Base-by-base conservation (phyloP, 192 early-diverging fungal species). In the Coemansia sp. region DNA sequence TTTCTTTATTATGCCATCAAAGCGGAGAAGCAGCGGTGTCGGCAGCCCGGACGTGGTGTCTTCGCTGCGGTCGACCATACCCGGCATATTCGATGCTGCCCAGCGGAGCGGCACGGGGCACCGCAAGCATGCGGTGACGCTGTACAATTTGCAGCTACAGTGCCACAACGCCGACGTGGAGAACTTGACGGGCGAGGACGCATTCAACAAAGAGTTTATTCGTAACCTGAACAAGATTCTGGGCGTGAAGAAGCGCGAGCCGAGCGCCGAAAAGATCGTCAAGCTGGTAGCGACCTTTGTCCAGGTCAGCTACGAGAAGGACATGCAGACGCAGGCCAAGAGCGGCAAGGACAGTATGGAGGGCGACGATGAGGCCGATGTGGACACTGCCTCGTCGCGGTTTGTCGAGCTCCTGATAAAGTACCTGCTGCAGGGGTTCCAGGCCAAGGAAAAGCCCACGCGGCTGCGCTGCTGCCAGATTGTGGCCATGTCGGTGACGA, bases 181-280 rank as follows among this genome's bases (percentile, higher is more conserved):
- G 59, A 50, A 44, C 22, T 52, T 68, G 41, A 46, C 64, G 12
- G 85, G 82, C 21, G 88, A 90, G 47, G 54, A 57, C n/a, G 72
- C 65, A 12, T 85, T 93, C 60, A 85, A 85, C 44, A 59, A 81
- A 22, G 86, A 89, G 60, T 79, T 88, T 54, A 71, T 84, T n/a
- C 76, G 83, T 44, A 90, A 89, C 60, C 63, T 93, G 10, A 85
- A 87, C 60, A 88, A 84, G 26, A 69, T 91, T 5, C 61, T 93
- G 8, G 78, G 79, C 16, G 66, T 89, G 27, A 87, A 86, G 55
- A 87, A 84, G 61, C 80, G 82, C 28, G 80, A 88, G 54, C 60
- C 79, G 1, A 67, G 75, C 27, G 86, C 80, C 0, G 88, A 93
- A 32, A 67, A 82, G 38, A 72, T 86, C 2, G 66, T 90, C 46